Base-by-base conservation (phyloP, 306 rosid genomes). In the Lupinus albus region DNA sequence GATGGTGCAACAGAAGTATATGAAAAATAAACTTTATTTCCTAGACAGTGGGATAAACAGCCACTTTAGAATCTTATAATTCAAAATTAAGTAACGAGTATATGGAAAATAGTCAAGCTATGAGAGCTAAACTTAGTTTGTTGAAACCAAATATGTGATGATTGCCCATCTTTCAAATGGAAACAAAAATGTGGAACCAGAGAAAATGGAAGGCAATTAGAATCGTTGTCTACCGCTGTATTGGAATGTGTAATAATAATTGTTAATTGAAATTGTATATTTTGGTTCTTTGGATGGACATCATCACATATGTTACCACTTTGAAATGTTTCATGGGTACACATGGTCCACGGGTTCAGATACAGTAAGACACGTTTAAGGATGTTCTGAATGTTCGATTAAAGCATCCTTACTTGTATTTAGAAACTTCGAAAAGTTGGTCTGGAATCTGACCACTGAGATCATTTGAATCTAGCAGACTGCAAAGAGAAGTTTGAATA, bases 401-500 rank as follows among this genome's bases (percentile, higher is more conserved):
- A 38, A 72, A 66, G 44, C 44, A 35, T 70, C 56, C 95, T 2
- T 89, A 92, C 99, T 94, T 94, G 95, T 85, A 91, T 70, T 81
- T 94, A 48, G 81, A 48, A 77, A 91, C 68, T 30, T 65, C 50
- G 68, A 84, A 84, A 69, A 94, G 69, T 69, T 50, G 67, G 60
- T 70, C 81, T 2, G 99, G 99, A 83, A 94, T 87, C 78, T 68
- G 82, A 71, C 99, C 99, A 44, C 45, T 76, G 58, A 94, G 85
- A 81, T 78, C 12, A 73, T 94, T 94, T 36, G 89, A 84, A 70
- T 78, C 92, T 12, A 94, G 91, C 78, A 82, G 60, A 51, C 99
- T 94, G 99, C 85, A 84, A 59, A 72, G 25, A 81, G 61, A 41
- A 75, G 73, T 66, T 80, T 59, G 51, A 75, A 75, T 21, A 36